Evolutionary conservation across 768 basidiomycete genomes (phyloP).

Genomic region (Erythrobasidium yunnanense): DNA sequence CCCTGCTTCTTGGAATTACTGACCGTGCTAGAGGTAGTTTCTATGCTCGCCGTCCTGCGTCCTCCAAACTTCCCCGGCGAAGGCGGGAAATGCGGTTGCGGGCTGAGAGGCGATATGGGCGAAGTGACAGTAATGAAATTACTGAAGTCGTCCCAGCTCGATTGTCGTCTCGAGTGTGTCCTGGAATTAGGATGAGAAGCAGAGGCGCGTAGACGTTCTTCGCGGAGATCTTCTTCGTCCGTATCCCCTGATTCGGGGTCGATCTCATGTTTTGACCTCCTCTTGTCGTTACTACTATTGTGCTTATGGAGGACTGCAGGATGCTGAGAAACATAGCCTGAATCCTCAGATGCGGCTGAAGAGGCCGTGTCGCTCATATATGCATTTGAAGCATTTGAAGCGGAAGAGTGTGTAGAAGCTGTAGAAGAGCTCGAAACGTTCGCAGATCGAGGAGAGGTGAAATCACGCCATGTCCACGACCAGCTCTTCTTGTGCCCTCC

Average conservation of each 20-base stretch:
- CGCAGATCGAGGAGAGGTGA: neutral
- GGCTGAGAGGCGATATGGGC: no score
- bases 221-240: conserved; percentile 9
- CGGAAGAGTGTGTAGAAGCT: neutral
- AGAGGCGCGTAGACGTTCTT: neutral
- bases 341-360: neutral
- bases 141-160: no score
- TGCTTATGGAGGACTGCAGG: no score
- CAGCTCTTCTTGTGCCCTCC: conserved; percentile 3
- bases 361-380: no score
- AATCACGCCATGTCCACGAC: conserved; percentile 16
- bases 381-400: neutral
- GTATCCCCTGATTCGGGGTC: conserved; percentile 21
- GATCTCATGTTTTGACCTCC: no score
- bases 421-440: neutral
- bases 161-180: no score
- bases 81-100: no score
- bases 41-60: neutral
- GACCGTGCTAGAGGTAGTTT: neutral
- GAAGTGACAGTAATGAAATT: no score
- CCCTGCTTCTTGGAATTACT: no score
- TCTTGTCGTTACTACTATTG: no score
- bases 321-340: neutral
- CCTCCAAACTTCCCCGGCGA: neutral
- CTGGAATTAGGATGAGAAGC: neutral